These are phyloP conservation scores for Endothia cerciana DNA, from an alignment of 2,329 filamentous ascomycete genomes.

Conservation along the genomic window DNA sequence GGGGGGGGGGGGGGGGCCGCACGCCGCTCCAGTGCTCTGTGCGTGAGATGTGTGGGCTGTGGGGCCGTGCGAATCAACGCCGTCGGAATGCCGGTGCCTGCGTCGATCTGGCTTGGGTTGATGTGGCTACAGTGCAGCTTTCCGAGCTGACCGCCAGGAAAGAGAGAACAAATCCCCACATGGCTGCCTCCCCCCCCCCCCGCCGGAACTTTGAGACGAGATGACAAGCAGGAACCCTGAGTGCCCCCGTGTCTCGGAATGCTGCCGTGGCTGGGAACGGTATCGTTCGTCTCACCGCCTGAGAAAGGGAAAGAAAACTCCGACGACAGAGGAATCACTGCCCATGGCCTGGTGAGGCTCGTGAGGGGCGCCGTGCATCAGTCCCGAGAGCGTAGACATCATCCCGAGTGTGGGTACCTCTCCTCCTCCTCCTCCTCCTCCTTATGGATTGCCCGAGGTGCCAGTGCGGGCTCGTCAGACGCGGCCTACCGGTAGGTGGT, in stretches of 20 bases:
- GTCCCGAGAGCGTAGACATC: too few species aligned
- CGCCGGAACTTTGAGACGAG: background rate
- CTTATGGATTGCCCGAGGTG: too few species aligned
- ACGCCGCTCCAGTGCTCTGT: too few species aligned
- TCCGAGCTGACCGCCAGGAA: background rate
- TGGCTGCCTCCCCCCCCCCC: background rate
- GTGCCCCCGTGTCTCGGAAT: too few species aligned
- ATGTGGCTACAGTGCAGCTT: background rate
- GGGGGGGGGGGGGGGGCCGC: too few species aligned
- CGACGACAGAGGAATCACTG: background rate
- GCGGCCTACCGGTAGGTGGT: too few species aligned
- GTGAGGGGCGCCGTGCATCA: too few species aligned
- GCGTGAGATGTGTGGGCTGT: background rate
- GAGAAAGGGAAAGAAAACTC: background rate
- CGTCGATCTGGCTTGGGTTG: background rate
- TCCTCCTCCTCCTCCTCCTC: too few species aligned
- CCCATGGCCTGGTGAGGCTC: background rate
- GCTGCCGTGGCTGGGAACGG: too few species aligned
- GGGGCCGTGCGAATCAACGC: background rate
- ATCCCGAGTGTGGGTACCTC: too few species aligned
- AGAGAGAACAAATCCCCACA: background rate
- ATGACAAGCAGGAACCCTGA: background rate
- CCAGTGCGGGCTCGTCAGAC: too few species aligned
- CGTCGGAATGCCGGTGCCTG: constrained; percentile 4
- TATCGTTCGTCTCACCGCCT: background rate